Percentiles rank a stretch among this genome's conserved stretches.
Evolutionary conservation across 2,329 filamentous ascomycete genomes (phyloP).

Genomic region (Nemania serpens): DNA sequence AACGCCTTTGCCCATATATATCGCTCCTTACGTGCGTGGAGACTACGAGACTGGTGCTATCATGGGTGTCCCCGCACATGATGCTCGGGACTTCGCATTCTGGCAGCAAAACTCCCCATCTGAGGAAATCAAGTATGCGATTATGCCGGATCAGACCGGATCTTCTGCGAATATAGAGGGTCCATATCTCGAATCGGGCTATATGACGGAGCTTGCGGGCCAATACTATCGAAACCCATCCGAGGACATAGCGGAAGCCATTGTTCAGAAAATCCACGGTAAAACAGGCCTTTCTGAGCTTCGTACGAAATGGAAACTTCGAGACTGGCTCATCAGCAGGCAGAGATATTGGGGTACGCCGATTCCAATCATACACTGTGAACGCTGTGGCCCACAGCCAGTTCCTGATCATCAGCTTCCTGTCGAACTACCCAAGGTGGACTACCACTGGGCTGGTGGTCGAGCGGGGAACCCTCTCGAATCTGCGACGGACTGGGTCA

Average conservation of each 20-base stretch:
- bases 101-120: slow-evolving; percentile 72
- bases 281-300: slow-evolving; percentile 61
- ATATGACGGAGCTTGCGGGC: slow-evolving; percentile 69
- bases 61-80: slow-evolving; percentile 91
- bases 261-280: slow-evolving; percentile 61
- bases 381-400: slow-evolving; percentile 75
- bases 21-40: slow-evolving; percentile 82
- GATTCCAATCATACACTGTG: slow-evolving; percentile 86
- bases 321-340: slow-evolving; percentile 91
- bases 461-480: slow-evolving; percentile 79
- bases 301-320: slow-evolving; percentile 77
- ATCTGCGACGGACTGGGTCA: slow-evolving; percentile 71
- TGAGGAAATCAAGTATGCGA: slow-evolving; percentile 65
- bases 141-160: slow-evolving; percentile 57
- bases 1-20: slow-evolving; percentile 72
- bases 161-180: slow-evolving; percentile 51
- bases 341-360: slow-evolving; percentile 92
- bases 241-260: slow-evolving; percentile 61
- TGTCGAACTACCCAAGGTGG: slow-evolving; percentile 72
- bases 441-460: slow-evolving; percentile 69
- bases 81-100: slow-evolving; percentile 77
- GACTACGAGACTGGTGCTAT: slow-evolving; percentile 87
- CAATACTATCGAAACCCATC: slow-evolving; percentile 68
- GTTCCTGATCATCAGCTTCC: slow-evolving; percentile 79
- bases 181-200: slow-evolving; percentile 68